A percentile compares a stretch with the other conserved stretches of the same genome.
Evolutionary conservation across 169 alveolate genomes (phyloP).

Genomic region (Plasmodium vinckei): DNA sequence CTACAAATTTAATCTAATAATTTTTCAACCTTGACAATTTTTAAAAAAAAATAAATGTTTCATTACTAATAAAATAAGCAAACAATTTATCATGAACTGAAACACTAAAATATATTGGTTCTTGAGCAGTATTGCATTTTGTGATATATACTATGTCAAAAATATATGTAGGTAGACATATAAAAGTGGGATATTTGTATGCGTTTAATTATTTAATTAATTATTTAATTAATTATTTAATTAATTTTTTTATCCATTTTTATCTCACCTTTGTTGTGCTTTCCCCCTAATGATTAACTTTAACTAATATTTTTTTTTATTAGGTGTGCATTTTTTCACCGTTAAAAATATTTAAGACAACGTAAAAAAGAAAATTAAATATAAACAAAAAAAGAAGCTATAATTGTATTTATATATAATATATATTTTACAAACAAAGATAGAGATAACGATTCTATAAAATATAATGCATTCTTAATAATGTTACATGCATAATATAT

Average conservation of each 20-base stretch:
- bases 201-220: too few species aligned
- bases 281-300: neutral
- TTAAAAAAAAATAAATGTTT: neutral
- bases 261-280: neutral
- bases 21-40: neutral
- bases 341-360: constrained; percentile 1
- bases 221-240: too few species aligned
- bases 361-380: neutral
- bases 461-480: neutral
- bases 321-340: neutral
- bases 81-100: too few species aligned
- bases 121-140: too few species aligned
- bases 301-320: neutral
- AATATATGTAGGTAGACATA: too few species aligned
- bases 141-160: too few species aligned
- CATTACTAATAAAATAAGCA: too few species aligned
- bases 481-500: neutral
- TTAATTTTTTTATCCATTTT: too few species aligned
- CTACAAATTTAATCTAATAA: neutral
- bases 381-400: constrained; percentile 1
- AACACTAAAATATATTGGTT: too few species aligned
- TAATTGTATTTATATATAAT: neutral
- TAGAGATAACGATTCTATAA: neutral
- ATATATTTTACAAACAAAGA: neutral
- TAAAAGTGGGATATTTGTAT: too few species aligned